These are phyloP conservation scores for Tetraselmis chui DNA, from an alignment of 139 green algal species.

Conservation along the genomic window DNA sequence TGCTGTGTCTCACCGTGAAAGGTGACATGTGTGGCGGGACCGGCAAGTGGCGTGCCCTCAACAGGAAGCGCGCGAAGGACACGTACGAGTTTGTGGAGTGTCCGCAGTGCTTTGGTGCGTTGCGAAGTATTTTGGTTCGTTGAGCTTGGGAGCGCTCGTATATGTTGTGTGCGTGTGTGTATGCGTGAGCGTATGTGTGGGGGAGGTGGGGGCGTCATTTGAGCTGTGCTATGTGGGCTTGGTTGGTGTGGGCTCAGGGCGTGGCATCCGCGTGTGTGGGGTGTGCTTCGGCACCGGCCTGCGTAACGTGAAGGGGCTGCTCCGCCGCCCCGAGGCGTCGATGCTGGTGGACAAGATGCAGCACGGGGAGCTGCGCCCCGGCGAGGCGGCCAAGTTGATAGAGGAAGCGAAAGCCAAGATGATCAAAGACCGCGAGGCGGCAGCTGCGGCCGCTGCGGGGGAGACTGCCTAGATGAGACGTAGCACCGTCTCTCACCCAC, in stretches of 20 bases:
- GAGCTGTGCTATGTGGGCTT: too few relatives aligned
- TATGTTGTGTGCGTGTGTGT: too few relatives aligned
- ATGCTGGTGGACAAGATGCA: constrained; percentile 92
- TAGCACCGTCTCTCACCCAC: too few relatives aligned
- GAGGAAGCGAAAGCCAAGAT: background rate
- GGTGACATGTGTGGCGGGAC: constrained; percentile 97
- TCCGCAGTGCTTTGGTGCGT: constrained; percentile 90
- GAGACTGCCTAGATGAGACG: too few relatives aligned
- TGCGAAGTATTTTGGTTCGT: too few relatives aligned
- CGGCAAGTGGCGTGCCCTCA: constrained; percentile 95
- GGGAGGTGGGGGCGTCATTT: too few relatives aligned
- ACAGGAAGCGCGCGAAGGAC: constrained; percentile 85
- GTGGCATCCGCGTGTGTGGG: constrained; percentile 83
- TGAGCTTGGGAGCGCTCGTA: too few relatives aligned
- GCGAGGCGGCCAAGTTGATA: constrained; percentile 10
- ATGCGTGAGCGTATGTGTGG: too few relatives aligned
- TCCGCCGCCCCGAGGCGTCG: constrained; percentile 83
- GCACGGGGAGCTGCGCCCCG: constrained; percentile 74
- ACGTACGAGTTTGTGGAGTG: constrained; percentile 98
- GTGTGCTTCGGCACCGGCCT: constrained; percentile 94
- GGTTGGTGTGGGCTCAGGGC: too few relatives aligned
- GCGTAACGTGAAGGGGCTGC: constrained; percentile 83
- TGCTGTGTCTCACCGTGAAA: constrained; percentile 7
- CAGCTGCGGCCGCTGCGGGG: too few relatives aligned
- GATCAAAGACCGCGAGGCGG: background rate